These are phyloP conservation scores for Quercus robur DNA, from an alignment of 306 rosid genomes.

Conservation along the genomic window DNA sequence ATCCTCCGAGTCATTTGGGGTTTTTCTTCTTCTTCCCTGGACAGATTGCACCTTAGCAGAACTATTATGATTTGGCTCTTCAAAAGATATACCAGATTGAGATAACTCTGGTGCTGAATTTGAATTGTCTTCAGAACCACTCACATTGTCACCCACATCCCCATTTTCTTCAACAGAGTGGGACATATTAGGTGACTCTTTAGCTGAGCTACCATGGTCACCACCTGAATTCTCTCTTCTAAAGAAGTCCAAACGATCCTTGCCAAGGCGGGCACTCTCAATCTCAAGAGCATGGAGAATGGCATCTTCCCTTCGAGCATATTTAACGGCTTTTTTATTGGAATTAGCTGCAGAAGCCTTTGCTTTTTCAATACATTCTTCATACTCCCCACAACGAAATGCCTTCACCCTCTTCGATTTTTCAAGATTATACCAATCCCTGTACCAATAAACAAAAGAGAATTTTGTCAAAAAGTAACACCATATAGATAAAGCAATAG, in stretches of 20 bases:
- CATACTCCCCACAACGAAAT: constrained; percentile 95
- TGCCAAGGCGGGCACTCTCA: constrained; percentile 64
- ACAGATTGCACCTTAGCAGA: constrained; percentile 60
- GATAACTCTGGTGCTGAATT: constrained; percentile 82
- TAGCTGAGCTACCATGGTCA: constrained; percentile 42
- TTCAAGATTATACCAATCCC: constrained; percentile 99
- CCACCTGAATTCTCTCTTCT: constrained; percentile 46
- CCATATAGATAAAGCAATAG: constrained; percentile 14
- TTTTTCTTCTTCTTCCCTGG: constrained; percentile 80
- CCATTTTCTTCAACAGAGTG: constrained; percentile 54
- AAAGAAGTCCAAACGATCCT: constrained; percentile 44
- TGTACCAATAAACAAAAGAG: constrained; percentile 24
- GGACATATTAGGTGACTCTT: constrained; percentile 48
- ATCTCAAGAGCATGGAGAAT: constrained; percentile 96
- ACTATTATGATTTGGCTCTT: constrained; percentile 72
- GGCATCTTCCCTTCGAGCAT: constrained; percentile 99
- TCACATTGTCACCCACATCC: constrained; percentile 44
- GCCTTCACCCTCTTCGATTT: constrained; percentile 93
- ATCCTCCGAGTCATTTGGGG: constrained; percentile 97
- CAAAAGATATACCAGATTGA: constrained; percentile 89
- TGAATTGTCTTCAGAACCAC: constrained; percentile 63
- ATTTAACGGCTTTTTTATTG: constrained; percentile 81
- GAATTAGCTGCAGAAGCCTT: constrained; percentile 73
- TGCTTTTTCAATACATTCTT: constrained; percentile 88
- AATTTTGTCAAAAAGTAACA: constrained; percentile 31